phyloP scores from a whole-genome alignment of 139 green algal species.

The Coccomyxa sp. region DNA sequence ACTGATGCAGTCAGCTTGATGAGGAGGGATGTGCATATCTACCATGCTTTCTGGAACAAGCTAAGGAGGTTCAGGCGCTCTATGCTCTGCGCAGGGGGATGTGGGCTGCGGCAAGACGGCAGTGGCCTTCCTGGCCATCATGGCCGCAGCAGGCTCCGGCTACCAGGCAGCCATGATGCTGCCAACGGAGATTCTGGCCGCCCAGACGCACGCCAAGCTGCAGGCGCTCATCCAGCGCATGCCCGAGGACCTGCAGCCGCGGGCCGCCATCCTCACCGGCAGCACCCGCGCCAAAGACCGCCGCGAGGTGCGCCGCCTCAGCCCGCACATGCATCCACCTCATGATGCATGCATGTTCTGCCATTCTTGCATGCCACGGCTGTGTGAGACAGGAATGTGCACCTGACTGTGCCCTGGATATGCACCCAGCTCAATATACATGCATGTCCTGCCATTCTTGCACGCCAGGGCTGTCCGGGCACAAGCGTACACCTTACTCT shows the following conservation, averaged over 20 bases:
- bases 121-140: conserved; percentile 80
- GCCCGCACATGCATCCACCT: background rate
- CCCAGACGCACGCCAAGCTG: conserved; percentile 62
- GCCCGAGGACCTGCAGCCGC: conserved; percentile 12
- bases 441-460: background rate
- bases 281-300: conserved; percentile 24
- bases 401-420: background rate
- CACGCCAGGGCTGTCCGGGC: background rate
- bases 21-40: too few species aligned
- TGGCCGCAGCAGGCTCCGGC: conserved; percentile 58
- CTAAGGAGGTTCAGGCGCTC: background rate
- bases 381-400: background rate
- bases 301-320: background rate
- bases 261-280: conserved; percentile 38
- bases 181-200: conserved; percentile 82
- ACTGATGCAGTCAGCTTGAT: too few species aligned
- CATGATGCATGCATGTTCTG: background rate
- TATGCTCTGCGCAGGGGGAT: conserved; percentile 66
- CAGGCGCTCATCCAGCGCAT: conserved; percentile 35
- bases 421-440: background rate
- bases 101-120: conserved; percentile 95
- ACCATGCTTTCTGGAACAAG: background rate
- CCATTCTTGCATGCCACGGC: background rate
- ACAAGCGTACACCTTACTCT: background rate
- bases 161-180: conserved; percentile 84